These are phyloP conservation scores for Samsoniella hepiali DNA, from an alignment of 2,329 filamentous ascomycete species.

Conservation along the genomic window DNA sequence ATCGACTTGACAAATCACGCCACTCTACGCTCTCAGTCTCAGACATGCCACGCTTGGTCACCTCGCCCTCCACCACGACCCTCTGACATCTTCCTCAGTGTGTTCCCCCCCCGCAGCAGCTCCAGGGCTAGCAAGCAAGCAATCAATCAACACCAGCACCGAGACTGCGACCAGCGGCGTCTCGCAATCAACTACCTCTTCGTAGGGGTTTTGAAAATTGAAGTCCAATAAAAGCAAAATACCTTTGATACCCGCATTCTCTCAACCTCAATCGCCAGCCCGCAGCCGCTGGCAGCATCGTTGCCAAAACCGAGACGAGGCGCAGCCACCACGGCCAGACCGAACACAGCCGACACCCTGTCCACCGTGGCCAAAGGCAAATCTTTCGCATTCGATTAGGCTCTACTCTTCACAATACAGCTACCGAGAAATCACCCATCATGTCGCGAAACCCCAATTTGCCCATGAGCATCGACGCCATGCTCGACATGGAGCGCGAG, in stretches of 20 bases:
- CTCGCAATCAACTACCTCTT: background rate
- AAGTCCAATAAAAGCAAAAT: background rate
- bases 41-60: background rate
- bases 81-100: slow-evolving; percentile 4
- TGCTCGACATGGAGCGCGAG: slow-evolving; percentile 72
- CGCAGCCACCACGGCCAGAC: slow-evolving; percentile 3
- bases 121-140: background rate
- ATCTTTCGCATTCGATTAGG: background rate
- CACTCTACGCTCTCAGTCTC: background rate
- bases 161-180: slow-evolving; percentile 1
- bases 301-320: background rate
- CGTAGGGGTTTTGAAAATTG: background rate
- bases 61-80: background rate
- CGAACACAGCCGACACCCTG: background rate
- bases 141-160: background rate
- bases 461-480: slow-evolving; percentile 72
- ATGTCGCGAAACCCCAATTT: slow-evolving; percentile 35
- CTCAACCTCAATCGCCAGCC: background rate
- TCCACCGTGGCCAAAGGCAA: background rate
- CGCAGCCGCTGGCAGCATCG: background rate
- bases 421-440: slow-evolving; percentile 2
- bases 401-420: background rate
- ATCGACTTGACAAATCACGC: background rate
- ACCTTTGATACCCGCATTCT: background rate
- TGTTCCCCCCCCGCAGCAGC: slow-evolving; percentile 8